These are phyloP conservation scores for Fusarium tuaranense DNA, from an alignment of 2,329 filamentous ascomycete genomes.

Conservation along the genomic window DNA sequence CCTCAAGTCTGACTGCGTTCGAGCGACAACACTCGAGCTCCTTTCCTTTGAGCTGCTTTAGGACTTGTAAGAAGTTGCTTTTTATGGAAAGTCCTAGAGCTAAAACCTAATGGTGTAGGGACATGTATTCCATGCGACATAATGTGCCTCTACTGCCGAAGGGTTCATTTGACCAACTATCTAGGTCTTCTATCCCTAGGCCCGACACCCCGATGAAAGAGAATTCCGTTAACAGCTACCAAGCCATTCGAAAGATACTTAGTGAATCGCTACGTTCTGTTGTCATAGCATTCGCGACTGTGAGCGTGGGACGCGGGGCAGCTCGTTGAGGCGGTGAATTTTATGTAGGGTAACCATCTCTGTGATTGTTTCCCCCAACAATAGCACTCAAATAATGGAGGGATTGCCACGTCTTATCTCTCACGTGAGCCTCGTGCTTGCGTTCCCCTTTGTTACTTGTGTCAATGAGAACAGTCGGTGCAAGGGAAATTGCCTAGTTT, in stretches of 20 bases:
- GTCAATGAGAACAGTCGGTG: not conserved
- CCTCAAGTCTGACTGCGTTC: not conserved
- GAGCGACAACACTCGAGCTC: not conserved
- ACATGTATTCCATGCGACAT: not conserved
- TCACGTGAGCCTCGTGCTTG: not conserved
- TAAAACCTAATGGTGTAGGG: not conserved
- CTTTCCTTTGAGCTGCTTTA: too few species aligned
- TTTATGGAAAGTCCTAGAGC: not conserved
- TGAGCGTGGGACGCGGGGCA: not conserved
- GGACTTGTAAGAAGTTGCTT: not conserved
- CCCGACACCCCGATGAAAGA: not conserved
- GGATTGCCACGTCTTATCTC: not conserved
- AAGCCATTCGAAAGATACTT: not conserved
- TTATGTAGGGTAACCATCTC: not conserved
- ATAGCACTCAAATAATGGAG: not conserved
- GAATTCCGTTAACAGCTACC: not conserved
- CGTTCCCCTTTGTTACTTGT: not conserved
- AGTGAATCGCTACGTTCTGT: not conserved
- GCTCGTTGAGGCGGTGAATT: not conserved
- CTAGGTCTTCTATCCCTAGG: too few species aligned
- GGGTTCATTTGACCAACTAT: not conserved
- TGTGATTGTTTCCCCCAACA: not conserved
- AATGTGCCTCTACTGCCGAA: not conserved
- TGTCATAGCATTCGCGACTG: not conserved
- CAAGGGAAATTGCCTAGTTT: slow-evolving; percentile 8